Base-by-base conservation (phyloP, 2,329 filamentous ascomycete species). In the Microsporum ferrugineum region DNA sequence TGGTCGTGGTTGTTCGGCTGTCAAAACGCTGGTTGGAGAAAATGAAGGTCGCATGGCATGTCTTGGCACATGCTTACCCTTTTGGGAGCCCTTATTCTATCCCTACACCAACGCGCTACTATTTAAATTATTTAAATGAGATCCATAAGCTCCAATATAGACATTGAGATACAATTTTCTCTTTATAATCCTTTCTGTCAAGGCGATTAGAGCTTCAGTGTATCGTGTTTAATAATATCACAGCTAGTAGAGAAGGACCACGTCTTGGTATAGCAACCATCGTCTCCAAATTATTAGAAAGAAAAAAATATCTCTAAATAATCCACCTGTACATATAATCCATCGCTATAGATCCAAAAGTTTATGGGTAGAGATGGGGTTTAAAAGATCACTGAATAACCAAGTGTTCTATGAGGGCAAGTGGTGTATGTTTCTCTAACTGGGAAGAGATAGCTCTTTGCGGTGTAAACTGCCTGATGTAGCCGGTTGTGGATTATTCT, bases 401-500 rank as follows among this genome's bases (percentile, higher is more conserved):
- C 51, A 55, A 55, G 14, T 23, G 17, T 23, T 23, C 17, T 23
- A 23, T 23, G 17, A 23, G 17, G 17, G 17, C 17, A 23, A 23
- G 17, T 23, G 17, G 45, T 27, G 14, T 10, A 31, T 29, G 27
- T 12, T 12, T 23, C 10, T 33, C 27, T 29, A 8, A 5, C 45
- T 33, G 27, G 4, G 27, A 27, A 31, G 23, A 27, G 27, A 51
- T 10, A 12, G 23, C 38, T 27, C 45, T 33, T 23, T 29, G 27
- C 29, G 23, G 8, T 36, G 31, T 5, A 34, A 55, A 17, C 3
- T 29, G 31, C 3, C 31, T 34, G 10, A 34, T 17, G 29, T n/a
- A 2, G 31, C 17, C 14, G 31, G 8, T 14, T 2, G 31, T 31
- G 8, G 29, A 31, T 62, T 65, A 64, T 47, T 62, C 60, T 29